phyloP scores from a whole-genome alignment of 371 early-diverging fungal species.

The Apophysomyces ossiformis region DNA sequence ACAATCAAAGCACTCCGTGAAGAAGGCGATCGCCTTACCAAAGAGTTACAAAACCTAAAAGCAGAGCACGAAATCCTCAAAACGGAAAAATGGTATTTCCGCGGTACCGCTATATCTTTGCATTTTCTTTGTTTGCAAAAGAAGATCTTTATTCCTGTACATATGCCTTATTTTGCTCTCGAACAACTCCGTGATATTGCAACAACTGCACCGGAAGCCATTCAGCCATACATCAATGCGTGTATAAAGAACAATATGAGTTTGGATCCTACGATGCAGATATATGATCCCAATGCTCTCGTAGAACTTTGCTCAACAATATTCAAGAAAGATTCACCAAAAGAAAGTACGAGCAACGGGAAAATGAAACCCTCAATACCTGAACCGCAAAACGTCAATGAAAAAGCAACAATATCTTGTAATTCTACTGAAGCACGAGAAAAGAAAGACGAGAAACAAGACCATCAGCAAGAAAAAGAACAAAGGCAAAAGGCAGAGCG shows the following conservation, averaged over 20 bases:
- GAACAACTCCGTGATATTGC: conserved; percentile 27
- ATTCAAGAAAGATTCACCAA: no score
- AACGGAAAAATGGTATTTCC: conserved; percentile 67
- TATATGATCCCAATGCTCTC: neutral
- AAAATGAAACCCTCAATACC: no score
- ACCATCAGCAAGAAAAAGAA: no score
- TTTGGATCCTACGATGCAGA: conserved; percentile 18
- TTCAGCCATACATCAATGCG: conserved; percentile 31
- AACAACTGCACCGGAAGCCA: conserved; percentile 21
- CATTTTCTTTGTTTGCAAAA: conserved; percentile 39
- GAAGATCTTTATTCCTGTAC: conserved; percentile 25
- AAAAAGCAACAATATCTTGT: no score
- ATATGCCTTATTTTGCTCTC: conserved; percentile 28
- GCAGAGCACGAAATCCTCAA: conserved; percentile 56
- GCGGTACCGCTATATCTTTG: conserved; percentile 51
- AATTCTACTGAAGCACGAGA: no score
- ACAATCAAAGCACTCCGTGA: conserved; percentile 69
- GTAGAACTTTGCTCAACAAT: no score
- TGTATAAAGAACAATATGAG: conserved; percentile 25
- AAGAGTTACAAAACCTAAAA: conserved; percentile 60
- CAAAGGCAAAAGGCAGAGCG: no score
- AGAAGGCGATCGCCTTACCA: conserved; percentile 46
- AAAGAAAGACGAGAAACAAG: no score
- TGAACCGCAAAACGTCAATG: no score
- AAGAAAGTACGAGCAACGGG: no score